A percentile compares a stretch with the other conserved stretches of the same genome.
phyloP scores from a whole-genome alignment of 2,329 filamentous ascomycete genomes.

The Clonostachys chloroleuca region DNA sequence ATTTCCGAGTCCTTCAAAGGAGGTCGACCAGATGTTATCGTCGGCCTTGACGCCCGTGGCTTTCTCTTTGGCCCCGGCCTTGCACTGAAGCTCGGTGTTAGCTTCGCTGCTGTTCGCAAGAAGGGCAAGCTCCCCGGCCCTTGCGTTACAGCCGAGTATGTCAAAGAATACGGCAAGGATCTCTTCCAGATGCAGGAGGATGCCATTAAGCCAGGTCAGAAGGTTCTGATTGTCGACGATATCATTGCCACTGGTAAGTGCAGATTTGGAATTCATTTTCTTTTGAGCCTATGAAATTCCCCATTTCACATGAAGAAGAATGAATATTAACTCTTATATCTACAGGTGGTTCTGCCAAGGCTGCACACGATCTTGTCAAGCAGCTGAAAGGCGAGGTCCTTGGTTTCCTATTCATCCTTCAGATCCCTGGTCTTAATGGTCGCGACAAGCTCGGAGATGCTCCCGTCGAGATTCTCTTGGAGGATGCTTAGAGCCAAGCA shows the following conservation, averaged over 20 bases:
- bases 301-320: background rate
- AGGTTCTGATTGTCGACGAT: slow-evolving; percentile 91
- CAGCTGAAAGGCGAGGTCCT: slow-evolving; percentile 82
- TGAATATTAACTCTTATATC: slow-evolving; percentile 2
- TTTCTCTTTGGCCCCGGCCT: slow-evolving; percentile 93
- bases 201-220: slow-evolving; percentile 79
- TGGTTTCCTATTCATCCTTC: slow-evolving; percentile 92
- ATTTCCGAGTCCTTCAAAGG: slow-evolving; percentile 58
- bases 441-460: slow-evolving; percentile 77
- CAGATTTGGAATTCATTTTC: background rate
- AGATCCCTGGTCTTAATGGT: slow-evolving; percentile 90
- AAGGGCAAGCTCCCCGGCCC: slow-evolving; percentile 91
- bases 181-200: slow-evolving; percentile 94
- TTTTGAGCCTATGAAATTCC: background rate
- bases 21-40: slow-evolving; percentile 77
- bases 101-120: slow-evolving; percentile 93
- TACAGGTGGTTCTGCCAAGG: slow-evolving; percentile 83
- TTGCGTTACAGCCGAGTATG: slow-evolving; percentile 77
- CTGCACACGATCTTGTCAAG: slow-evolving; percentile 80
- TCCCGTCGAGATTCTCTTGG: slow-evolving; percentile 79
- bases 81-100: slow-evolving; percentile 75
- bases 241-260: slow-evolving; percentile 93
- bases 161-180: slow-evolving; percentile 96
- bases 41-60: slow-evolving; percentile 89
- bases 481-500: slow-evolving; percentile 29